phyloP scores from a whole-genome alignment of 306 rosid genomes.

The Quercus parvula region DNA sequence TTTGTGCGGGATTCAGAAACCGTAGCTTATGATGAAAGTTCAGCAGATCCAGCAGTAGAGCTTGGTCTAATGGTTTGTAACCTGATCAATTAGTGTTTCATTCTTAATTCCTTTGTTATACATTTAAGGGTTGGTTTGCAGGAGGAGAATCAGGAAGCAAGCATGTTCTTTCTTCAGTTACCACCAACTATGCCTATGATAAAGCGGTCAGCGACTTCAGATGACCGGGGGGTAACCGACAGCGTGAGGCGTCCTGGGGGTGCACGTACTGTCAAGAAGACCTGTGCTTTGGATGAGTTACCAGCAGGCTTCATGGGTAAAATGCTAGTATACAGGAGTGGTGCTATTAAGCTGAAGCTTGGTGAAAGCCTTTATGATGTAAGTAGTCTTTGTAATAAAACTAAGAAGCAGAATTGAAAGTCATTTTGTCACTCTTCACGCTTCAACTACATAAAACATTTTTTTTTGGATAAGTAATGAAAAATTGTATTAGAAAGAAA shows the following conservation, averaged over 20 bases:
- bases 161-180: constrained; percentile 52
- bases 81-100: neutral
- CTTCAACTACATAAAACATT: neutral
- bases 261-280: constrained; percentile 16
- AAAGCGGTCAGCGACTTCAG: constrained; percentile 29
- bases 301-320: constrained; percentile 81
- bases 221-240: constrained; percentile 22
- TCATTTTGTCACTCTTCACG: neutral
- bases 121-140: constrained; percentile 34
- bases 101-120: constrained; percentile 17
- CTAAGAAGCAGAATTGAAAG: neutral
- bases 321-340: constrained; percentile 77
- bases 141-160: constrained; percentile 72
- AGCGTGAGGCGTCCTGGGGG: constrained; percentile 26
- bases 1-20: constrained; percentile 57
- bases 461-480: too few relatives aligned
- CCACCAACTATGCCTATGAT: constrained; percentile 51
- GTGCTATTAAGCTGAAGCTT: constrained; percentile 72
- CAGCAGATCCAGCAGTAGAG: constrained; percentile 41
- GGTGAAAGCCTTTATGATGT: constrained; percentile 78
- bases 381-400: constrained; percentile 35
- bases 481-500: too few relatives aligned
- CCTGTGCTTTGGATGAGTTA: constrained; percentile 41
- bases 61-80: constrained; percentile 70
- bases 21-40: constrained; percentile 47